Conservation (phyloP, 257 asterid genomes). For the Mitragyna speciosa region DNA sequence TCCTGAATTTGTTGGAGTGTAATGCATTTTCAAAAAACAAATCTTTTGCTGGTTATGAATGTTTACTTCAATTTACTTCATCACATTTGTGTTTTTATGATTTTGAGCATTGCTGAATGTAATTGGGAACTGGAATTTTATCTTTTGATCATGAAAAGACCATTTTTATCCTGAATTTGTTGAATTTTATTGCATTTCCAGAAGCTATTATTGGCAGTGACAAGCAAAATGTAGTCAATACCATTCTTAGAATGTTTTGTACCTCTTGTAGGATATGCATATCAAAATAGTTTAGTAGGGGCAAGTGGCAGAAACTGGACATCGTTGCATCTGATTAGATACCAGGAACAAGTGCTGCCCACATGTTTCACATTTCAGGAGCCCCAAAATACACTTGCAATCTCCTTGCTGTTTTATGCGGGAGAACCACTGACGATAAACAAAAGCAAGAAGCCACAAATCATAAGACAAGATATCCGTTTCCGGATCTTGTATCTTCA, state of each 20-base stretch:
- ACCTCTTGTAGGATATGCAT: slow-evolving; percentile 2
- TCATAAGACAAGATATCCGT: slow-evolving; percentile 54
- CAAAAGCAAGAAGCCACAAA: slow-evolving; percentile 43
- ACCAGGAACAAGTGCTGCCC: slow-evolving; percentile 13
- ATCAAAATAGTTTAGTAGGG: slow-evolving; percentile 1
- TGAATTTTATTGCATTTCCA: neutral
- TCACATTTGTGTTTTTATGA: neutral
- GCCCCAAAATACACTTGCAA: slow-evolving; percentile 70
- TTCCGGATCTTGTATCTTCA: slow-evolving; percentile 67
- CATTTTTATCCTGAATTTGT: neutral
- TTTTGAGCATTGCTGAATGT: neutral
- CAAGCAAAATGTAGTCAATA: neutral
- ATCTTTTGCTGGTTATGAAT: neutral
- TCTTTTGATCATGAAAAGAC: neutral
- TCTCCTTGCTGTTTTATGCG: slow-evolving; percentile 70
- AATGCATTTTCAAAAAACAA: neutral
- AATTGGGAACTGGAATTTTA: neutral
- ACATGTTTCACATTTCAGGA: slow-evolving; percentile 86
- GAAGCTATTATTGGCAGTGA: neutral
- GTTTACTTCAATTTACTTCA: neutral
- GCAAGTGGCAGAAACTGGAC: slow-evolving; percentile 9
- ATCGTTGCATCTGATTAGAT: slow-evolving; percentile 1
- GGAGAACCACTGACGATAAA: slow-evolving; percentile 45
- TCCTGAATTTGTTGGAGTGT: neutral
- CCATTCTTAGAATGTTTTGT: no score